Conservation (phyloP, 1,284 basidiomycete species). For the Sporisorium sorghi region DNA sequence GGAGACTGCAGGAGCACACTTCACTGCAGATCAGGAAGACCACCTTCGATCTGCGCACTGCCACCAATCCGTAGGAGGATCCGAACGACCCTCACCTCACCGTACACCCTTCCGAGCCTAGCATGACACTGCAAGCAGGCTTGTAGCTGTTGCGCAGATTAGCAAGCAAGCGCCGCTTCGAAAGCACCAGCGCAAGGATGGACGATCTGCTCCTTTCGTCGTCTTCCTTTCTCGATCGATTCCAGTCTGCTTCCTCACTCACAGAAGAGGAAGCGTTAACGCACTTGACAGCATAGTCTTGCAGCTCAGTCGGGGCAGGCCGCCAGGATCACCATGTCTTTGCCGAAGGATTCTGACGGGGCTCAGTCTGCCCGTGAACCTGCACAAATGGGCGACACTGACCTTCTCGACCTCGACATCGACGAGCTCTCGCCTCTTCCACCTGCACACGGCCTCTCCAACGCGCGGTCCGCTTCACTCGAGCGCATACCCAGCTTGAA, state of each 20-base stretch:
- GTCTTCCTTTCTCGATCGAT: not conserved
- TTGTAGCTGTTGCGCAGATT: not conserved
- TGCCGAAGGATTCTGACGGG: no score
- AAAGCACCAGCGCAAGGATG: constrained; percentile 8
- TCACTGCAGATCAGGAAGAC: not conserved
- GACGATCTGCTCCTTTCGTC: not conserved
- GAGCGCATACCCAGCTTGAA: constrained; percentile 23
- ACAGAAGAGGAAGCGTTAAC: not conserved
- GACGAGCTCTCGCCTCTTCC: constrained; percentile 49
- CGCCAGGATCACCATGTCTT: constrained; percentile 8
- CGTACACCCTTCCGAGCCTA: not conserved
- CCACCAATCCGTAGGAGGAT: not conserved
- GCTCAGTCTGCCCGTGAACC: not conserved
- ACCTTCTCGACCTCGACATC: constrained; percentile 36
- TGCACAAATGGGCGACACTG: not conserved
- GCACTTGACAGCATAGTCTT: not conserved
- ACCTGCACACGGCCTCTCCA: constrained; percentile 26
- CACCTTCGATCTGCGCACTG: not conserved
- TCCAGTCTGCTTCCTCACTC: not conserved
- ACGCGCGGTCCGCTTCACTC: constrained; percentile 13
- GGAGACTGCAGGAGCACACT: not conserved
- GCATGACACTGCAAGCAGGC: not conserved
- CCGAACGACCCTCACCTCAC: not conserved
- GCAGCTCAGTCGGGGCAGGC: not conserved
- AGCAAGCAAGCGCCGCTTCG: not conserved